A percentile compares a stretch with the other conserved stretches of the same genome.
Conservation (phyloP, 2,329 filamentous ascomycete genomes). For the Fusarium drepaniforme region DNA sequence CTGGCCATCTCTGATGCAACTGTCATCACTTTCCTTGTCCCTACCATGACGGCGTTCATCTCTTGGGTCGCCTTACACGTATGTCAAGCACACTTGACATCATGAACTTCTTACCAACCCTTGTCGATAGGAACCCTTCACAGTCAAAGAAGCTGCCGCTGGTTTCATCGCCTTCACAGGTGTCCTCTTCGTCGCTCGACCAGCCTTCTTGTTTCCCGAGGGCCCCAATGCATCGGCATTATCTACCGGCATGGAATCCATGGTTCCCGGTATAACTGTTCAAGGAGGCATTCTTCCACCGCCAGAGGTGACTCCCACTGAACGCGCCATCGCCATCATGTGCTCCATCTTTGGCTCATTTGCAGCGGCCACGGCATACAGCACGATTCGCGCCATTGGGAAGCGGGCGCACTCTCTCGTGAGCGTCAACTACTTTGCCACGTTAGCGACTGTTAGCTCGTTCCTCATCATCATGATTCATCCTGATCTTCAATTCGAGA, state of each 20-base stretch:
- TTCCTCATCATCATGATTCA: constrained; percentile 66
- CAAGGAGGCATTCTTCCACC: constrained; percentile 44
- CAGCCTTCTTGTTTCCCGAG: constrained; percentile 66
- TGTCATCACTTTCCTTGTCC: constrained; percentile 83
- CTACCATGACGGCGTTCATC: constrained; percentile 75
- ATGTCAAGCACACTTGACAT: not conserved
- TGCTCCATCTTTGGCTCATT: constrained; percentile 78
- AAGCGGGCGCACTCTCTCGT: constrained; percentile 80
- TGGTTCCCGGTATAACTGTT: constrained; percentile 10
- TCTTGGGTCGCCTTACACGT: constrained; percentile 65
- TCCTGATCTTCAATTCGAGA: constrained; percentile 55
- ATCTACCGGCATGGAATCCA: not conserved
- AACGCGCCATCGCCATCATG: constrained; percentile 74
- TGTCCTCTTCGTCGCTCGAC: constrained; percentile 81
- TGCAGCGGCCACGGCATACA: constrained; percentile 77
- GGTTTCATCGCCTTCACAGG: constrained; percentile 77
- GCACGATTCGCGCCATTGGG: constrained; percentile 80
- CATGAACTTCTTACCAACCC: constrained; percentile 16
- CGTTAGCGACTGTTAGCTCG: constrained; percentile 75
- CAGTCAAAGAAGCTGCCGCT: constrained; percentile 75
- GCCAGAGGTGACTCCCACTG: constrained; percentile 61
- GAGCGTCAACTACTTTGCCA: constrained; percentile 82
- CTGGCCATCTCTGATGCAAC: constrained; percentile 83
- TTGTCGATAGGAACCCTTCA: constrained; percentile 74
- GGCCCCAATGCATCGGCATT: not conserved